These are phyloP conservation scores for Plantago lanceolata DNA, from an alignment of 305 asterid species.

Conservation along the genomic window DNA sequence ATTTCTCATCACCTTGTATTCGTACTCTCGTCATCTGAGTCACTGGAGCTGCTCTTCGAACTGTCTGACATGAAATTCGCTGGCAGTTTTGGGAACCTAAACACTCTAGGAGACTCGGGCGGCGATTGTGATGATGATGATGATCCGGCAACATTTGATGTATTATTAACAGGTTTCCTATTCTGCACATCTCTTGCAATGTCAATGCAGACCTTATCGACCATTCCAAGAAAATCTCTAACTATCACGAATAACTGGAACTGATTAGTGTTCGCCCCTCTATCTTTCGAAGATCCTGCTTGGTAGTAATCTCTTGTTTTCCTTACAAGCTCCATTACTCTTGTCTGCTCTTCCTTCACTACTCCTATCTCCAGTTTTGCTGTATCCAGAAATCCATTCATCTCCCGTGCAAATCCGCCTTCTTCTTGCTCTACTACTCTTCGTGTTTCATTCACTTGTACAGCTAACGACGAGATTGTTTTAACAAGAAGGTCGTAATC, in stretches of 20 bases:
- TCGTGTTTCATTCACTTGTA: constrained; percentile 39
- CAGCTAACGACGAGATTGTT: constrained; percentile 37
- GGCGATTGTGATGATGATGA: constrained; percentile 29
- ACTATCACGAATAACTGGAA: constrained; percentile 67
- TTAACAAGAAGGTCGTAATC: constrained; percentile 53
- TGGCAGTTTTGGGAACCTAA: constrained; percentile 79
- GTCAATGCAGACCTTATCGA: constrained; percentile 80
- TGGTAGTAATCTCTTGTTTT: constrained; percentile 80
- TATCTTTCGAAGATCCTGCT: constrained; percentile 62
- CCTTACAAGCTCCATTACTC: constrained; percentile 65
- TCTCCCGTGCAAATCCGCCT: constrained; percentile 46
- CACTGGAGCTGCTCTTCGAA: constrained; percentile 47
- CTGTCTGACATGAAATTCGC: constrained; percentile 68
- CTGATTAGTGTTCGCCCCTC: constrained; percentile 31
- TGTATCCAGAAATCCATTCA: constrained; percentile 54
- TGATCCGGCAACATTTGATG: constrained; percentile 31
- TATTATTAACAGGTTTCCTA: constrained; percentile 35
- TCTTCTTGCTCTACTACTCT: constrained; percentile 24
- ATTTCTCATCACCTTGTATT: constrained; percentile 20
- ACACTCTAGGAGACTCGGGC: constrained; percentile 55
- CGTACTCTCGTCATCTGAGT: constrained; percentile 30
- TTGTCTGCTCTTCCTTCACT: constrained; percentile 49
- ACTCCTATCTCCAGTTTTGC: constrained; percentile 55
- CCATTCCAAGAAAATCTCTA: constrained; percentile 77
- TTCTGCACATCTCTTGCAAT: constrained; percentile 69